These are phyloP conservation scores for Diaporthe destruens DNA, from an alignment of 2,329 filamentous ascomycete genomes.

Conservation along the genomic window DNA sequence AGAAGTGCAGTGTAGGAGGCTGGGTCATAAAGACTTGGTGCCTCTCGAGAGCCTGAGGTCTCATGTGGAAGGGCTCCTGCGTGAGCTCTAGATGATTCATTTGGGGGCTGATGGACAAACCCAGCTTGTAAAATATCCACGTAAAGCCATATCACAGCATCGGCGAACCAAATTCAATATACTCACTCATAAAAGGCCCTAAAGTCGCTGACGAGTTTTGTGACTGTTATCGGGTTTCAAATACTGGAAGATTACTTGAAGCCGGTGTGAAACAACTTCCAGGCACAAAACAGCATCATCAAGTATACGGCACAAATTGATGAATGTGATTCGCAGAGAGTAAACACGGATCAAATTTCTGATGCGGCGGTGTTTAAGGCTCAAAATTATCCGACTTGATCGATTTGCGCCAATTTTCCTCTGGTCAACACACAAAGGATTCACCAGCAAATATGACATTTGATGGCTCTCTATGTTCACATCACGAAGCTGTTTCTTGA, in stretches of 20 bases:
- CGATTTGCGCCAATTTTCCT: background rate
- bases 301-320: background rate
- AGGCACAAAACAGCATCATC: background rate
- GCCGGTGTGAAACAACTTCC: too few species aligned
- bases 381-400: too few species aligned
- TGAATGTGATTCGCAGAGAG: background rate
- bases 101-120: background rate
- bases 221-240: background rate
- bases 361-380: too few species aligned
- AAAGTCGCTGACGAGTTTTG: background rate
- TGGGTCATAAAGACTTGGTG: constrained; percentile 73
- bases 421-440: too few species aligned
- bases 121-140: constrained; percentile 1
- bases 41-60: constrained; percentile 60
- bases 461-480: background rate
- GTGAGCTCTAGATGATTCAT: constrained; percentile 58
- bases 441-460: background rate
- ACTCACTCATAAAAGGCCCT: too few species aligned
- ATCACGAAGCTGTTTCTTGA: background rate
- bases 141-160: background rate
- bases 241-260: background rate
- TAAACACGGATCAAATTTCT: background rate
- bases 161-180: background rate
- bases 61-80: constrained; percentile 62
- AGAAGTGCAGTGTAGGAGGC: constrained; percentile 83